These are phyloP conservation scores for Podochytrium sp. DNA, from an alignment of 192 early-diverging fungal species.

Conservation along the genomic window DNA sequence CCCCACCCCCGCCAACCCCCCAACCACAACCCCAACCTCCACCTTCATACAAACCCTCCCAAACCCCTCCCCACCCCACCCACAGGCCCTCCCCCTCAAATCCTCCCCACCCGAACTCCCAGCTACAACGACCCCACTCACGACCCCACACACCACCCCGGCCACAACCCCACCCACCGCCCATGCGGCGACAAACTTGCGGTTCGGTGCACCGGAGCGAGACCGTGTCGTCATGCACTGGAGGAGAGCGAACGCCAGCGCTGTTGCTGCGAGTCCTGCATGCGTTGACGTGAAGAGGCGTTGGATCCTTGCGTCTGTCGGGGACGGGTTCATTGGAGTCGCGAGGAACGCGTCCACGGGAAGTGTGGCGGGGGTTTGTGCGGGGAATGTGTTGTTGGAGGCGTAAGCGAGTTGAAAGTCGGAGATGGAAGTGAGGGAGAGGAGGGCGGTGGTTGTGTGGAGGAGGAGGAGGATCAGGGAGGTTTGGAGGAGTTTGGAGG, in stretches of 20 bases:
- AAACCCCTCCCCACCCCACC: background rate
- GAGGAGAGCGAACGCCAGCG: background rate
- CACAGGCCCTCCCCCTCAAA: background rate
- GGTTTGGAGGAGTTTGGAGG: background rate
- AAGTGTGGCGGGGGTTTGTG: background rate
- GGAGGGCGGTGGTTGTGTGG: constrained; percentile 3
- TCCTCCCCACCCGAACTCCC: background rate
- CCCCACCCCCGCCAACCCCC: background rate
- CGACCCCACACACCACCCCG: background rate
- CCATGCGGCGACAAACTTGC: background rate
- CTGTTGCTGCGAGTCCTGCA: background rate
- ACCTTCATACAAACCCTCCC: background rate
- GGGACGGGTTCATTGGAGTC: background rate
- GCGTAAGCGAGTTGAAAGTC: background rate
- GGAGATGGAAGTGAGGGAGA: background rate
- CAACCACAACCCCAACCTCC: background rate
- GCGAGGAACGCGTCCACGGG: background rate
- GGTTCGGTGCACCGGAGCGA: background rate
- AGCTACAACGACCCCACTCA: background rate
- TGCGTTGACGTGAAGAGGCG: background rate
- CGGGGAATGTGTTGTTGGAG: background rate
- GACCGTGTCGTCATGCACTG: constrained; percentile 5
- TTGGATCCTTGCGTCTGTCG: background rate
- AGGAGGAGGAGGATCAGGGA: background rate
- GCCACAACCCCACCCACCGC: background rate